Evolutionary conservation across 345 rosid species (phyloP).

Genomic region (Linum lewisii): DNA sequence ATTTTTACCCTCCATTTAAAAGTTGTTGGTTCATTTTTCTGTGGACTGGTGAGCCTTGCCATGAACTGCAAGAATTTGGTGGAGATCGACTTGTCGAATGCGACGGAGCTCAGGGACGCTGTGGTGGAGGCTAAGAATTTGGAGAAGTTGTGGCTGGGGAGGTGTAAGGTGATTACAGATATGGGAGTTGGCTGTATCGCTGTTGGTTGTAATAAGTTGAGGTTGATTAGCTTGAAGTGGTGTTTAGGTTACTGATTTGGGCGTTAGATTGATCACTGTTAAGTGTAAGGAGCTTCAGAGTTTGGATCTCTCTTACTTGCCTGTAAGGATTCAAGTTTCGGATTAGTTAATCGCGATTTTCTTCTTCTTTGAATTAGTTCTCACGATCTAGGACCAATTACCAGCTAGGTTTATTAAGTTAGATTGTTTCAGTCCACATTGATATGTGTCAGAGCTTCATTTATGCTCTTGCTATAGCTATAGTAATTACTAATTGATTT

Average conservation of each 20-base stretch:
- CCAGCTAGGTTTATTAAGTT: no score
- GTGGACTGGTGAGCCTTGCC: constrained; percentile 35
- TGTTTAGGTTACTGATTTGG: constrained; percentile 58
- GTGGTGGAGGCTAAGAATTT: constrained; percentile 46
- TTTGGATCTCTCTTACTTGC: constrained; percentile 63
- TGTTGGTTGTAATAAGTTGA: constrained; percentile 55
- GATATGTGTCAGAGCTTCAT: no score
- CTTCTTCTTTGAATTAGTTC: no score
- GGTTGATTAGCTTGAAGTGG: constrained; percentile 51
- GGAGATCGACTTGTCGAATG: constrained; percentile 47
- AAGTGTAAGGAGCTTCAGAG: constrained; percentile 50
- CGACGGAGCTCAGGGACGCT: constrained; percentile 41
- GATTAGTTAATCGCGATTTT: no score
- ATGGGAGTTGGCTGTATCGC: constrained; percentile 61
- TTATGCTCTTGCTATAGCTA: no score
- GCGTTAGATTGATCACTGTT: constrained; percentile 52
- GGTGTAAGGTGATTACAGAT: constrained; percentile 63
- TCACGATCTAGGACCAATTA: no score
- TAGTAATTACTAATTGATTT: no score
- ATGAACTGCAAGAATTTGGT: constrained; percentile 36
- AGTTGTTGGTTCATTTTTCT: no score
- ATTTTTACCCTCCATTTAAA: no score
- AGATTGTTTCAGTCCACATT: no score
- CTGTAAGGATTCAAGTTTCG: constrained; percentile 24
- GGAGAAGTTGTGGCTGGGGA: constrained; percentile 48